These are phyloP conservation scores for Calonectria pteridis DNA, from an alignment of 2,329 filamentous ascomycete genomes.

Conservation along the genomic window DNA sequence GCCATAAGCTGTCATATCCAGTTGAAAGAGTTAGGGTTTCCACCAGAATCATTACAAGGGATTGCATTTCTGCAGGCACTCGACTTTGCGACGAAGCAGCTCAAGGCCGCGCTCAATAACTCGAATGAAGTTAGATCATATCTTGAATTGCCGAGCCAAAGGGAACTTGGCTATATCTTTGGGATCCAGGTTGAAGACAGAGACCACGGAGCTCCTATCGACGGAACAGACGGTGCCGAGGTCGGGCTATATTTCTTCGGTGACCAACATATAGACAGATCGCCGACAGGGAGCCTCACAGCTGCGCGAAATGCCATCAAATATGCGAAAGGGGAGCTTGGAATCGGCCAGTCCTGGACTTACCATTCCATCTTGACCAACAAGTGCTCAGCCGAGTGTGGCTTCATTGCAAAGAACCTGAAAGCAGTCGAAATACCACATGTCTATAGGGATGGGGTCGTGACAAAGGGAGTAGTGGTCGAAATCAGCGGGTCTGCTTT, in stretches of 20 bases:
- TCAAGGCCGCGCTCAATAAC: background rate
- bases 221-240: background rate
- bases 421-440: background rate
- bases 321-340: slow-evolving; percentile 3
- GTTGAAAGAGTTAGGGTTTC: background rate
- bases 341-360: slow-evolving; percentile 5
- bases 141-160: background rate
- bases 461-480: background rate
- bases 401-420: background rate
- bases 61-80: background rate
- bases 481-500: background rate
- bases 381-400: background rate
- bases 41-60: background rate
- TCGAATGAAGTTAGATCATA: background rate
- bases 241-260: slow-evolving; percentile 14
- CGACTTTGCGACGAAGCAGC: background rate
- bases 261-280: slow-evolving; percentile 5
- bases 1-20: slow-evolving; percentile 8
- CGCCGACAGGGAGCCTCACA: background rate
- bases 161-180: background rate
- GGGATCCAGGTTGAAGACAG: background rate
- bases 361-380: slow-evolving; percentile 9
- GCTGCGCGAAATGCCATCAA: slow-evolving; percentile 4
- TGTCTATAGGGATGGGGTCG: background rate
- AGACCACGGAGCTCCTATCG: background rate